Conservation (phyloP, 1,139 yeast species). For the Magnusiomyces paraingens region DNA sequence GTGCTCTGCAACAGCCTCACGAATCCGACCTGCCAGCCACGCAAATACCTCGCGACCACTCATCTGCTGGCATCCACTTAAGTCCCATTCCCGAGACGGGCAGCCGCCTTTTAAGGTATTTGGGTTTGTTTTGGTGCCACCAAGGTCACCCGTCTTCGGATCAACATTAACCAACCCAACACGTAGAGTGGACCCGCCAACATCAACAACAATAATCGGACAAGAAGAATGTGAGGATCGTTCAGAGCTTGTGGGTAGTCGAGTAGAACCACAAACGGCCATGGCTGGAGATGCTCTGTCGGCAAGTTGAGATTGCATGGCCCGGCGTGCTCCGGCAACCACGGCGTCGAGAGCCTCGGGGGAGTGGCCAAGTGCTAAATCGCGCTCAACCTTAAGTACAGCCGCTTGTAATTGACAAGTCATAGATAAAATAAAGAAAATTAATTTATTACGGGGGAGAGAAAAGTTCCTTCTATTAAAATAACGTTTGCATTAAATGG, state of each 20-base stretch:
- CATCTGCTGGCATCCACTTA: slow-evolving; percentile 1
- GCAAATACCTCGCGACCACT: slow-evolving; percentile 58
- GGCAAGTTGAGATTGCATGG: not conserved
- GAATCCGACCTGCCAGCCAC: slow-evolving; percentile 37
- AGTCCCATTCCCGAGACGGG: slow-evolving; percentile 8
- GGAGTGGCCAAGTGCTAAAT: too few relatives aligned
- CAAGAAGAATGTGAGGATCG: slow-evolving; percentile 61
- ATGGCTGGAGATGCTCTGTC: slow-evolving; percentile 28
- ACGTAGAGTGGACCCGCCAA: slow-evolving; percentile 65
- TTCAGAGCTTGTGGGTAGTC: slow-evolving; percentile 70
- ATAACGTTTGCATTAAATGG: too few relatives aligned
- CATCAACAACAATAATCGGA: slow-evolving; percentile 42
- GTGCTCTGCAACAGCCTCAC: slow-evolving; percentile 48
- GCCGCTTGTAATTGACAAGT: too few relatives aligned
- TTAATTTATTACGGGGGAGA: too few relatives aligned
- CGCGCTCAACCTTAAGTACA: too few relatives aligned
- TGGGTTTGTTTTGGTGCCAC: slow-evolving; percentile 38
- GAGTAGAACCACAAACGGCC: slow-evolving; percentile 75
- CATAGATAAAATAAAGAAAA: too few relatives aligned
- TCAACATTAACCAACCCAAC: slow-evolving; percentile 64
- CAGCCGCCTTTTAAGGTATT: slow-evolving; percentile 33
- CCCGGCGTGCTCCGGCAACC: too few relatives aligned
- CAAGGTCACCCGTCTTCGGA: slow-evolving; percentile 31
- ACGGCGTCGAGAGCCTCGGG: too few relatives aligned
- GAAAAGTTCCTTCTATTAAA: too few relatives aligned